A percentile compares a stretch with the other conserved stretches of the same genome.
Conservation (phyloP, 108 stramenopile species). For the Mediolabrus comicus region DNA sequence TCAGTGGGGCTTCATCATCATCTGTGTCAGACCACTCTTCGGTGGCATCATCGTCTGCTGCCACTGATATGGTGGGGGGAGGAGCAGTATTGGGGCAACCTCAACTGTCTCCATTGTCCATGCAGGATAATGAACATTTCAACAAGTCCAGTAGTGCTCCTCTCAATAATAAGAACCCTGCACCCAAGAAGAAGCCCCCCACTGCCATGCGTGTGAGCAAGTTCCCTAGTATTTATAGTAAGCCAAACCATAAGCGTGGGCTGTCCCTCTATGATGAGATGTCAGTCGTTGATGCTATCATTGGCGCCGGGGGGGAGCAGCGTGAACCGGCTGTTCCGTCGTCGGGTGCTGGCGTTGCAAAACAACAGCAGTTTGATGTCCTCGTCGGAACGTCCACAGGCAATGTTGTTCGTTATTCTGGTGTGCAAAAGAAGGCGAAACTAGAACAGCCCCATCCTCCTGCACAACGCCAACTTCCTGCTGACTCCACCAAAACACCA, state of each 20-base stretch:
- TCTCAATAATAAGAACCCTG: background rate
- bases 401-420: background rate
- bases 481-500: constrained; percentile 20
- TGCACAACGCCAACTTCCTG: background rate
- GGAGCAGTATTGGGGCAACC: background rate
- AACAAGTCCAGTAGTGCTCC: constrained; percentile 3
- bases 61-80: background rate
- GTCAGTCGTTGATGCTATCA: constrained; percentile 42
- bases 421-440: background rate
- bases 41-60: background rate
- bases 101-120: background rate
- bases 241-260: constrained; percentile 31
- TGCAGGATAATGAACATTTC: background rate
- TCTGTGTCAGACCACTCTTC: background rate
- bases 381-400: no score
- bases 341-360: no score
- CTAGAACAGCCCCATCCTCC: background rate
- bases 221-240: no score
- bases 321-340: background rate
- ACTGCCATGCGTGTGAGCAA: background rate
- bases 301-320: constrained; percentile 30
- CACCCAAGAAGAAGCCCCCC: constrained; percentile 11
- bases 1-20: background rate
- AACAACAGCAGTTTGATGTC: no score
- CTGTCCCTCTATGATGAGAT: constrained; percentile 50